Evolutionary conservation across 2,329 filamentous ascomycete genomes (phyloP).

Genomic region (Neopestalotiopsis clavispora): DNA sequence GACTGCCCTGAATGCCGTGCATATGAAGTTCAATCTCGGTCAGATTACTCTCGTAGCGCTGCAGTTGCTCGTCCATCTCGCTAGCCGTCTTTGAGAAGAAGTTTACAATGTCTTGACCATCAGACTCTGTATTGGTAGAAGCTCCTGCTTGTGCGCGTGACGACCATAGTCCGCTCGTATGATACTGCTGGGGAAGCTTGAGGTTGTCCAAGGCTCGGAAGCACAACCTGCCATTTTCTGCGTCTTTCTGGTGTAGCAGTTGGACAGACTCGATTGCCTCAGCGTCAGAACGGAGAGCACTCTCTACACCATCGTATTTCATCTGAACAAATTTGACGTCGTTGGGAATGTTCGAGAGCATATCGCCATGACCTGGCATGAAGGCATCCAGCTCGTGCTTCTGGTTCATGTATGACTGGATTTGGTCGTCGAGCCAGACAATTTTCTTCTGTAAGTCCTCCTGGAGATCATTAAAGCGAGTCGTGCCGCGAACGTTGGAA

Average conservation of each 20-base stretch:
- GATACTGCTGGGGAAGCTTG: slow-evolving; percentile 54
- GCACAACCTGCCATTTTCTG: slow-evolving; percentile 46
- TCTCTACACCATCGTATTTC: slow-evolving; percentile 50
- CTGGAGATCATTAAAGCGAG: slow-evolving; percentile 88
- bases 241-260: slow-evolving; percentile 45
- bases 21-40: slow-evolving; percentile 70
- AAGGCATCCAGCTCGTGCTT: slow-evolving; percentile 77
- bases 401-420: slow-evolving; percentile 79
- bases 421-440: slow-evolving; percentile 76
- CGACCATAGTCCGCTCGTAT: slow-evolving; percentile 50
- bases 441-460: slow-evolving; percentile 82
- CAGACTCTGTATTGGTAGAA: slow-evolving; percentile 48
- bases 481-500: slow-evolving; percentile 80
- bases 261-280: slow-evolving; percentile 48
- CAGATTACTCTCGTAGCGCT: slow-evolving; percentile 61
- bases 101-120: slow-evolving; percentile 64
- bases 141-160: slow-evolving; percentile 44
- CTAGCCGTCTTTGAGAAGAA: slow-evolving; percentile 68
- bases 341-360: slow-evolving; percentile 53
- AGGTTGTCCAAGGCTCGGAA: slow-evolving; percentile 53
- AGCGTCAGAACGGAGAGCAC: slow-evolving; percentile 44
- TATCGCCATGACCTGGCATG: slow-evolving; percentile 60
- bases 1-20: slow-evolving; percentile 63
- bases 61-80: slow-evolving; percentile 63
- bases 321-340: slow-evolving; percentile 50